phyloP scores from a whole-genome alignment of 306 rosid species.

The Carpinus fangiana region DNA sequence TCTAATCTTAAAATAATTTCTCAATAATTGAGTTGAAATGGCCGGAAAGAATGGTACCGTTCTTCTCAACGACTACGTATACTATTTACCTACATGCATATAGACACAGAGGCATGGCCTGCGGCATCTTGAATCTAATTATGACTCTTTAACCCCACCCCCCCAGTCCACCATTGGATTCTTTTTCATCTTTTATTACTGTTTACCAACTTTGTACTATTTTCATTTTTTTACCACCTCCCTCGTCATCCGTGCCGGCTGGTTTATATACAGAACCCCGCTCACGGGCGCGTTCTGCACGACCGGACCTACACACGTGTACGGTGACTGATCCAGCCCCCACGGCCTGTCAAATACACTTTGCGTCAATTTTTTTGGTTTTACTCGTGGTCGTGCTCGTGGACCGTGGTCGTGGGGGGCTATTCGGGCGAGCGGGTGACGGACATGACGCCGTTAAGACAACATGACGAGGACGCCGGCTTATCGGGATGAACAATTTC shows the following conservation, averaged over 20 bases:
- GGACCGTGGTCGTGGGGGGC: too few relatives aligned
- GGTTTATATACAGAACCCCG: background rate
- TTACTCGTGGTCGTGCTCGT: too few relatives aligned
- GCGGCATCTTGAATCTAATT: slow-evolving; percentile 3
- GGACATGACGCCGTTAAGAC: background rate
- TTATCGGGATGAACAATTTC: background rate
- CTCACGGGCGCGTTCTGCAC: slow-evolving; percentile 27
- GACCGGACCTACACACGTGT: slow-evolving; percentile 33
- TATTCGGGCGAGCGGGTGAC: background rate
- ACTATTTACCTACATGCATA: background rate
- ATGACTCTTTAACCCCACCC: background rate
- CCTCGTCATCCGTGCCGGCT: slow-evolving; percentile 29
- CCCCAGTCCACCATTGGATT: slow-evolving; percentile 25
- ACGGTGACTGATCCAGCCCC: slow-evolving; percentile 16
- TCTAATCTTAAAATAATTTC: too few relatives aligned
- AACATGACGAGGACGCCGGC: slow-evolving; percentile 1
- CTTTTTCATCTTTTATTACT: slow-evolving; percentile 13
- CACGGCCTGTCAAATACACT: slow-evolving; percentile 2
- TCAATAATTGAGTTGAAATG: too few relatives aligned
- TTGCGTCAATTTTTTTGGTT: background rate
- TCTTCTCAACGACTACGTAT: too few relatives aligned
- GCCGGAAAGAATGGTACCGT: too few relatives aligned
- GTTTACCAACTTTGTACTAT: background rate
- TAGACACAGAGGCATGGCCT: background rate
- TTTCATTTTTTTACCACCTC: too few relatives aligned